Conservation (phyloP, 176 grass and related monocot species). For the Oryza punctata region DNA sequence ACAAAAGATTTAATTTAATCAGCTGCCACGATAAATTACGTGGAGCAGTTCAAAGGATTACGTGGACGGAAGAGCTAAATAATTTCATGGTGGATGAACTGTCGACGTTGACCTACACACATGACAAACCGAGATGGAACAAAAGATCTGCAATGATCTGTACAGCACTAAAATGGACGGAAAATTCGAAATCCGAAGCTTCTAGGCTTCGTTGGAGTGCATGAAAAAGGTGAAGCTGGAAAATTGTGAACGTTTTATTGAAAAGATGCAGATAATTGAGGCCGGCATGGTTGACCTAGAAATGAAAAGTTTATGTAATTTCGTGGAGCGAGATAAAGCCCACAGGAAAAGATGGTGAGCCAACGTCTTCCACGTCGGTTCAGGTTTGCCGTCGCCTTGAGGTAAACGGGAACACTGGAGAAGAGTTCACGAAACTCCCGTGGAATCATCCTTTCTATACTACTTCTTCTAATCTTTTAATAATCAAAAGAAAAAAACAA, state of each 20-base stretch:
- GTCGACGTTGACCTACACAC: constrained; percentile 33
- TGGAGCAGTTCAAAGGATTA: neutral
- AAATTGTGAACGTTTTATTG: neutral
- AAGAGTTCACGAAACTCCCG: neutral
- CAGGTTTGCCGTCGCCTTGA: neutral
- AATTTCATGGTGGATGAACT: neutral
- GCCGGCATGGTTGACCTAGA: constrained; percentile 21
- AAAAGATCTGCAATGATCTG: neutral
- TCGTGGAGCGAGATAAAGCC: neutral
- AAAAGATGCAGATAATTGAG: constrained; percentile 1
- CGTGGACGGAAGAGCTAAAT: neutral
- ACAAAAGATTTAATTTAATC: neutral
- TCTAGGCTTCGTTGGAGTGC: neutral
- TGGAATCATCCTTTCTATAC: neutral
- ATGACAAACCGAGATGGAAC: neutral
- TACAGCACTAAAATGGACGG: neutral
- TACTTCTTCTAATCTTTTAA: neutral
- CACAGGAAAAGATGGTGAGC: neutral
- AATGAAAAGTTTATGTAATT: neutral
- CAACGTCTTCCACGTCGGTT: neutral
- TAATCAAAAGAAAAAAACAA: neutral
- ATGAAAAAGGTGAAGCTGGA: neutral
- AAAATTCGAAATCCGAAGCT: constrained; percentile 11
- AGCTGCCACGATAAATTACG: neutral
- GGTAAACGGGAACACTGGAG: neutral